phyloP scores from a whole-genome alignment of 192 early-diverging fungal species.

The Rhizophagus prolifer region DNA sequence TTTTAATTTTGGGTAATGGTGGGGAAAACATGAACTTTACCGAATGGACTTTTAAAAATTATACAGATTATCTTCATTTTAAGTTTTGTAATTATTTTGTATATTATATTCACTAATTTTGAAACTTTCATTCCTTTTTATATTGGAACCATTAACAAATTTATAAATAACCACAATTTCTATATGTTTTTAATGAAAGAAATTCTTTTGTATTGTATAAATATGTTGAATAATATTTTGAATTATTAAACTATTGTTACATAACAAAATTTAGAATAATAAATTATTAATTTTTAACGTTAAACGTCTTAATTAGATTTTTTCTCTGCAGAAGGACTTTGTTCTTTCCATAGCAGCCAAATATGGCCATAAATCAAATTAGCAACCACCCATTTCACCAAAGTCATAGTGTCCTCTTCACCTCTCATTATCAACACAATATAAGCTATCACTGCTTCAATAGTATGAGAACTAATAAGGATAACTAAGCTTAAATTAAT shows the following conservation, averaged over 20 bases:
- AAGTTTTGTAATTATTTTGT: background rate
- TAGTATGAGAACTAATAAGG: conserved; percentile 26
- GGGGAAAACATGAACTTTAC: too few species aligned
- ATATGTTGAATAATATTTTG: background rate
- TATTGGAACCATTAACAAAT: too few species aligned
- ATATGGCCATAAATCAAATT: conserved; percentile 32
- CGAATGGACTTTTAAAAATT: too few species aligned
- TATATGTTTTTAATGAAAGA: background rate
- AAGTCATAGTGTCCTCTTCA: conserved; percentile 33
- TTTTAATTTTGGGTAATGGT: too few species aligned
- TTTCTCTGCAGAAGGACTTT: background rate
- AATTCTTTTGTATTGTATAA: background rate
- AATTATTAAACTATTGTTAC: background rate
- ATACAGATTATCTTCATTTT: too few species aligned
- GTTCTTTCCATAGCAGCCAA: background rate
- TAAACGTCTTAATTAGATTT: background rate
- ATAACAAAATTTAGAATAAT: too few species aligned
- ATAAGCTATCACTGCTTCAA: conserved; percentile 30
- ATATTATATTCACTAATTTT: background rate
- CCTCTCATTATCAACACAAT: conserved; percentile 31
- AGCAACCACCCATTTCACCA: conserved; percentile 35
- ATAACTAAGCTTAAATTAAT: background rate
- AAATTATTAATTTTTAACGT: background rate
- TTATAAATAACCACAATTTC: too few species aligned
- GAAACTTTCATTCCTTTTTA: background rate